A percentile compares a stretch with the other conserved stretches of the same genome.
Conservation (phyloP, 768 basidiomycete genomes). For the Russula virescens region DNA sequence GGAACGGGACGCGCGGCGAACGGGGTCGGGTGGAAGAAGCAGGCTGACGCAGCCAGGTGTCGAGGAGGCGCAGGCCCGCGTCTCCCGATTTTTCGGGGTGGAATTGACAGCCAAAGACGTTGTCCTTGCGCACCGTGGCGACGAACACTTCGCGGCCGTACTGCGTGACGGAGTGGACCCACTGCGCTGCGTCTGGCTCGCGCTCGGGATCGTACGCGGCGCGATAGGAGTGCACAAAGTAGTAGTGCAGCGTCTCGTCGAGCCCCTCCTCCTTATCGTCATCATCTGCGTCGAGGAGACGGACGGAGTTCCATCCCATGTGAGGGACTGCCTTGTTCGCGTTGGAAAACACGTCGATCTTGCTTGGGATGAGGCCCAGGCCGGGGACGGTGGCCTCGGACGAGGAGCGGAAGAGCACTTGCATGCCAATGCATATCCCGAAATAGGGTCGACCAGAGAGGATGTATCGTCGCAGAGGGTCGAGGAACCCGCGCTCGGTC, state of each 20-base stretch:
- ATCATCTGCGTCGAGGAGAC: constrained; percentile 43
- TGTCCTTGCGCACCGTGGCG: constrained; percentile 73
- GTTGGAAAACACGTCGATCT: constrained; percentile 68
- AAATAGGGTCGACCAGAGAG: constrained; percentile 88
- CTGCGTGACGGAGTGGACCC: constrained; percentile 83
- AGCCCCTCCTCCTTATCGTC: constrained; percentile 38
- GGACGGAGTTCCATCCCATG: constrained; percentile 93
- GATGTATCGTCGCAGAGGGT: constrained; percentile 79
- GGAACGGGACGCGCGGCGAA: constrained; percentile 33
- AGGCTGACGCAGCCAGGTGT: constrained; percentile 69
- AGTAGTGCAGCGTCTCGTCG: constrained; percentile 65
- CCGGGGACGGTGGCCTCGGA: constrained; percentile 65
- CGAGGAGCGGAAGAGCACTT: constrained; percentile 87
- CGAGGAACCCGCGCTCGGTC: constrained; percentile 60
- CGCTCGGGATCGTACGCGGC: constrained; percentile 62
- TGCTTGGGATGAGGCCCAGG: constrained; percentile 77
- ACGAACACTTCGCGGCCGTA: constrained; percentile 94
- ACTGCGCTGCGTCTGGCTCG: constrained; percentile 55
- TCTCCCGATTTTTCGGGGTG: constrained; percentile 96
- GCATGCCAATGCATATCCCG: constrained; percentile 98
- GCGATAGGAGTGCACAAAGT: constrained; percentile 96
- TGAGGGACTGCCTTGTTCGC: constrained; percentile 87
- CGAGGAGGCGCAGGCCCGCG: constrained; percentile 76
- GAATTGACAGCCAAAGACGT: constrained; percentile 91
- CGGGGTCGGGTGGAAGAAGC: constrained; percentile 35